Evolutionary conservation across 208 protist species (phyloP), one percentile per base, ranked within the genome.

Genomic region (Naegleria fowleri): DNA sequence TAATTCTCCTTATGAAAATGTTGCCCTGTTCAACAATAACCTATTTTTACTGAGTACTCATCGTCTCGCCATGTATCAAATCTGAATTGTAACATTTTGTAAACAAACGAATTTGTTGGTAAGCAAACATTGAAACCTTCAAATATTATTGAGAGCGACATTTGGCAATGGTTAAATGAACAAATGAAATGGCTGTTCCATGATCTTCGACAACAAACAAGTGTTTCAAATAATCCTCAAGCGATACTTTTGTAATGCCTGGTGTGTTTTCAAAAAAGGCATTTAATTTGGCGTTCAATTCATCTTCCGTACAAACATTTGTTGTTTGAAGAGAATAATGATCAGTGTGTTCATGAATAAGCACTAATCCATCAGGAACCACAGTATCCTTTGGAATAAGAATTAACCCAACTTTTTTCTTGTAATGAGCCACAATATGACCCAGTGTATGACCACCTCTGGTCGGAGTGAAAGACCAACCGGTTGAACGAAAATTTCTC

Each of bases 271-370:
- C 58, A 9, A 76, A 76, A 25, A 76, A 76, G 16, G 16, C 4
- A 76, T 76, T 85, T 19, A 85, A 41, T 85, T 40, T 85, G 38
- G 9, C 79, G 33, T 85, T 85, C 11, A 85, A 43, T 36, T 85
- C 79, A 15, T 85, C 39, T 85, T 43, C 36, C 9, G 79, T 43
- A 85, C n/a, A 43, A 43, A 19, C 1, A 38, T 41, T 40, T 13
- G 79, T 41, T 29, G 79, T 85, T 85, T 85, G 79, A 19, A 85
- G 11, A 43, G 79, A 85, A 43, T 85, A 85, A 43, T 85, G 79
- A 40, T 85, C 79, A 5, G 79, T 33, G 33, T 85, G 79, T 43
- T 85, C 79, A 85, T 85, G 79, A 38, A 43, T 85, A 41, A 85
- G 33, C 15, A 43, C 39, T 19, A 85, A 43, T 5, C 22, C 79